Percentiles rank a stretch among this genome's conserved stretches.
Evolutionary conservation across 306 rosid genomes (phyloP).

Genomic region (Quillaja saponaria): DNA sequence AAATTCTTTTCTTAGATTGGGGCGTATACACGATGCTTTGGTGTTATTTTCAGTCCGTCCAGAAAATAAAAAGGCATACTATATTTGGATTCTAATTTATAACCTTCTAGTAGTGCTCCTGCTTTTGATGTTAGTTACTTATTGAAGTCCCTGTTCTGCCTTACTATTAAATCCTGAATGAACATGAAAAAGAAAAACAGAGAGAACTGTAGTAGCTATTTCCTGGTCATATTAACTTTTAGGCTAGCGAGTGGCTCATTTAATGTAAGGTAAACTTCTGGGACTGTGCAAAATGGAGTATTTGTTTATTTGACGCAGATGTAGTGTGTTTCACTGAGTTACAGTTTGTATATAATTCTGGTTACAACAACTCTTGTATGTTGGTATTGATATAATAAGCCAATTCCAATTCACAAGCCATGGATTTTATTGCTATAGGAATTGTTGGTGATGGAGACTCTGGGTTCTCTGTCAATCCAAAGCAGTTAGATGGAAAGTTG

Average conservation of each 20-base stretch:
- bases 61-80: too few relatives aligned
- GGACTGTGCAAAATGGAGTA: too few relatives aligned
- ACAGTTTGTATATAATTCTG: conserved; percentile 14
- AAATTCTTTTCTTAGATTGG: too few relatives aligned
- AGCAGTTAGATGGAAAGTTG: conserved; percentile 52
- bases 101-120: not conserved
- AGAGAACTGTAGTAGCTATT: too few relatives aligned
- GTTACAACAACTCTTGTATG: conserved; percentile 5
- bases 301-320: not conserved
- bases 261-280: too few relatives aligned
- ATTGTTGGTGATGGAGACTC: conserved; percentile 44
- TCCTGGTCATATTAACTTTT: too few relatives aligned
- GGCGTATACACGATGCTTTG: too few relatives aligned
- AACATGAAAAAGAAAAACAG: not conserved
- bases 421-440: conserved; percentile 37
- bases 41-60: too few relatives aligned
- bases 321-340: conserved; percentile 9
- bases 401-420: not conserved
- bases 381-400: conserved; percentile 24
- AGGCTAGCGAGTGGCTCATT: too few relatives aligned
- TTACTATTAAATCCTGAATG: not conserved
- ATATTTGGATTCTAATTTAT: too few relatives aligned
- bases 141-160: not conserved
- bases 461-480: conserved; percentile 50
- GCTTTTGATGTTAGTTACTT: not conserved